These are phyloP conservation scores for Nidula niveotomentosa DNA, from an alignment of 1,284 basidiomycete species.

Conservation along the genomic window DNA sequence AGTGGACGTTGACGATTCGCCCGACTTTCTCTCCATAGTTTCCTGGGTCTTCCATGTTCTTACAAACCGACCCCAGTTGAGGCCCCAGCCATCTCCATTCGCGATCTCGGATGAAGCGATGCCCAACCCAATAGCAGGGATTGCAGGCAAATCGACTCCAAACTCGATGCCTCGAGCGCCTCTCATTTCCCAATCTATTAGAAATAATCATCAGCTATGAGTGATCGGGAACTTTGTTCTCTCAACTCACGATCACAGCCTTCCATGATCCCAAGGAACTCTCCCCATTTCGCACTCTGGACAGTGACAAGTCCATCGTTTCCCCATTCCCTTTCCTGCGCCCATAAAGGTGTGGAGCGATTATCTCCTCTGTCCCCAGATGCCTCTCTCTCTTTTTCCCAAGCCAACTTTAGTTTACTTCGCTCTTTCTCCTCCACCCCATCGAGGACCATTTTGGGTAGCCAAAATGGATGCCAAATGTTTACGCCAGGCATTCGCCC, in stretches of 20 bases:
- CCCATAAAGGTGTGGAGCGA: conserved; percentile 32
- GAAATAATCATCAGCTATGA: not conserved
- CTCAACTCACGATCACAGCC: conserved; percentile 75
- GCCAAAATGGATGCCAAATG: conserved; percentile 95
- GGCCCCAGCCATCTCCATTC: conserved; percentile 49
- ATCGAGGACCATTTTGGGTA: conserved; percentile 94
- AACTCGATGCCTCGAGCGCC: conserved; percentile 75
- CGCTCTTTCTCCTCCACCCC: conserved; percentile 63
- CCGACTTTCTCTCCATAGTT: conserved; percentile 26
- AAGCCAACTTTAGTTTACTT: conserved; percentile 28
- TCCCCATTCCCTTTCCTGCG: conserved; percentile 68
- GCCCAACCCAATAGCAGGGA: conserved; percentile 41
- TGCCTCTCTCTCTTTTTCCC: conserved; percentile 23
- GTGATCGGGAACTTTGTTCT: too few species aligned
- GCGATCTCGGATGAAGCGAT: conserved; percentile 10
- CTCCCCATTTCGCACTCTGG: conserved; percentile 89
- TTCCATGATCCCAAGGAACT: conserved; percentile 89
- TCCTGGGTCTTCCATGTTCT: conserved; percentile 57
- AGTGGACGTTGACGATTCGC: conserved; percentile 11
- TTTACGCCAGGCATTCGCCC: conserved; percentile 73
- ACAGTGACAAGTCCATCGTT: conserved; percentile 96
- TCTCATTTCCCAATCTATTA: conserved; percentile 86
- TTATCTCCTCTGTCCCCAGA: conserved; percentile 14
- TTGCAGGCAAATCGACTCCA: conserved; percentile 56
- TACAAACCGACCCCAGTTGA: conserved; percentile 63